Base-by-base conservation (phyloP, 306 rosid species). In the Fragaria ananassa region DNA sequence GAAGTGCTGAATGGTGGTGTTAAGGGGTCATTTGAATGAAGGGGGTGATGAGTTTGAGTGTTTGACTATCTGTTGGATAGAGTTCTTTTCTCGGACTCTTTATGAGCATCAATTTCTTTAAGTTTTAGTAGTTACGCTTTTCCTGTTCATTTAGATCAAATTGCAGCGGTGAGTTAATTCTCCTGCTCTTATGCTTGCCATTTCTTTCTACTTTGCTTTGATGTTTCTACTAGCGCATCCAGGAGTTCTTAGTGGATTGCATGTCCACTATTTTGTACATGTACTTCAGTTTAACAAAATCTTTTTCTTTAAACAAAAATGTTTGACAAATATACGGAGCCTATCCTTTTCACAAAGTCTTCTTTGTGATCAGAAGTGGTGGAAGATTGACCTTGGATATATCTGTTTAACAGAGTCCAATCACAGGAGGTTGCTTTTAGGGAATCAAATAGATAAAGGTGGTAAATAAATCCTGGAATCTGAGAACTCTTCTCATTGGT, bases 311-410 rank as follows among this genome's bases (percentile, higher is more conserved):
- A 53, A 23, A 0, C 19, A 53, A 11, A 23, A n/a, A 57, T 57
- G 63, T 23, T 19, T 57, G 63, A 21, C 27, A 25, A n/a, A 21
- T n/a, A 13, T 27, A 12, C 5, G 41, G 29, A 42, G 1, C 60
- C 4, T 46, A 31, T 75, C 64, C 11, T 9, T 74, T 74, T 46
- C 45, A 31, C 23, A 5, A 8, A 51, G 70, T 47, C 58, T 42
- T 44, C 42, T 53, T 51, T 51, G 75, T 60, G 64, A 71, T 71
- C 34, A 35, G 46, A 71, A 70, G 45, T 29, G 60, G n/a, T 45
- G 29, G 14, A 71, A 72, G 7, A n/a, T 15, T 57, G 15, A 27
- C 61, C 15, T 21, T 37, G 39, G 51, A 39, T 53, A 53, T 37
- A 50, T 72, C 67, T 0, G 37, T 45, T 9, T 31, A 31, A 51